These are phyloP conservation scores for Melampsora americana DNA, from an alignment of 1,284 basidiomycete genomes.

Conservation along the genomic window DNA sequence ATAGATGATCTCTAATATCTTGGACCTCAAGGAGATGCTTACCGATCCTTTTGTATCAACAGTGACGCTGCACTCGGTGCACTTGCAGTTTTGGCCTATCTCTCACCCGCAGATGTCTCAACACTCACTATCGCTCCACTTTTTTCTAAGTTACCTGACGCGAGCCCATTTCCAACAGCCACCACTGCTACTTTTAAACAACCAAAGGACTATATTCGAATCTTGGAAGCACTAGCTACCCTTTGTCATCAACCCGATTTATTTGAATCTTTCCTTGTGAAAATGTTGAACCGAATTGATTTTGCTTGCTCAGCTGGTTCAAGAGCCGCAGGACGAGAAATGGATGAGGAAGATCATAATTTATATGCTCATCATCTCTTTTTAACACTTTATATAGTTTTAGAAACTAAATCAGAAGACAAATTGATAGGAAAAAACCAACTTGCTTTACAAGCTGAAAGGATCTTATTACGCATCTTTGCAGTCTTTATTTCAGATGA, in stretches of 20 bases:
- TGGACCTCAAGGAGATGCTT: not conserved
- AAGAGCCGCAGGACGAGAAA: conserved; percentile 49
- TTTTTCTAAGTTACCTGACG: conserved; percentile 62
- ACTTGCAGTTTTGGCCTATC: conserved; percentile 66
- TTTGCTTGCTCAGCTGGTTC: conserved; percentile 60
- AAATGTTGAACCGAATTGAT: conserved; percentile 75
- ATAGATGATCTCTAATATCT: not conserved
- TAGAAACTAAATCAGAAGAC: conserved; percentile 23
- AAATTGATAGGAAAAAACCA: conserved; percentile 1
- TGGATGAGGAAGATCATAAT: conserved; percentile 4
- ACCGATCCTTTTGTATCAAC: conserved; percentile 41
- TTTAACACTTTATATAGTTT: conserved; percentile 26
- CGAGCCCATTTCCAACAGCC: conserved; percentile 8
- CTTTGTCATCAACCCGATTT: conserved; percentile 73
- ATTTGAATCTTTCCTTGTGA: conserved; percentile 78
- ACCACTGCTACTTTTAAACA: not conserved
- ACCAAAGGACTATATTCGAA: conserved; percentile 63
- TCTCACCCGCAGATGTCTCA: conserved; percentile 66
- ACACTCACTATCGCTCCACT: conserved; percentile 75
- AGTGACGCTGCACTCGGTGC: conserved; percentile 70
- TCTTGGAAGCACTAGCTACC: conserved; percentile 68
- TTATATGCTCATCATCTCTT: conserved; percentile 32
- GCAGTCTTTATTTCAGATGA: conserved; percentile 17
- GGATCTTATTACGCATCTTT: conserved; percentile 25
- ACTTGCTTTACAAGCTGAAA: not conserved